A percentile compares a stretch with the other conserved stretches of the same genome.
These are phyloP conservation scores for Lactarius psammicola DNA, from an alignment of 768 basidiomycete genomes.

Conservation along the genomic window DNA sequence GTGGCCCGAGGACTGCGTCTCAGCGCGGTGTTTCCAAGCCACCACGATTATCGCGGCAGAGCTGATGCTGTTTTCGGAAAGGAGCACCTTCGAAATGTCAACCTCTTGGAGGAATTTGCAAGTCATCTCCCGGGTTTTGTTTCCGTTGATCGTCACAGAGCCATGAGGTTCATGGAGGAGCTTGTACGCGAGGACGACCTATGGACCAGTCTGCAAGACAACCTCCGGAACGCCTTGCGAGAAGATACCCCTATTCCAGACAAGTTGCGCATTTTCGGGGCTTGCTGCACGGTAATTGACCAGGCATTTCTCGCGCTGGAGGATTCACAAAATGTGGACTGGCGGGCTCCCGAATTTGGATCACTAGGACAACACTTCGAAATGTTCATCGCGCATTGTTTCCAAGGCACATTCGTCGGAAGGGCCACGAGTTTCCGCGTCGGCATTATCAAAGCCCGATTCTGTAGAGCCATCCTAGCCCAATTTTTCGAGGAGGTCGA, in stretches of 20 bases:
- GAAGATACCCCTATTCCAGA: background rate
- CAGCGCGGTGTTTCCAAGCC: background rate
- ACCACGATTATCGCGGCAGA: background rate
- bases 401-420: background rate
- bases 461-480: background rate
- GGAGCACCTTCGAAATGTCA: constrained; percentile 2
- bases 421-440: background rate
- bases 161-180: background rate
- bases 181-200: background rate
- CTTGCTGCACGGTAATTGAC: constrained; percentile 7
- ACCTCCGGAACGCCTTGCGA: background rate
- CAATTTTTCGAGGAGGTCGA: background rate
- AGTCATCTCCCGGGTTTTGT: background rate
- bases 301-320: background rate
- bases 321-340: background rate
- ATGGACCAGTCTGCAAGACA: background rate
- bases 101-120: constrained; percentile 7
- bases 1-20: constrained; percentile 1
- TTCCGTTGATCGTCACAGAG: background rate
- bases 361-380: background rate
- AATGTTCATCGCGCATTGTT: background rate
- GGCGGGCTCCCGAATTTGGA: background rate
- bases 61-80: constrained; percentile 4
- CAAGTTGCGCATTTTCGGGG: background rate
- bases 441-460: background rate